Evolutionary conservation across 139 green algal species (phyloP).

Genomic region (Coccomyxa sp.): DNA sequence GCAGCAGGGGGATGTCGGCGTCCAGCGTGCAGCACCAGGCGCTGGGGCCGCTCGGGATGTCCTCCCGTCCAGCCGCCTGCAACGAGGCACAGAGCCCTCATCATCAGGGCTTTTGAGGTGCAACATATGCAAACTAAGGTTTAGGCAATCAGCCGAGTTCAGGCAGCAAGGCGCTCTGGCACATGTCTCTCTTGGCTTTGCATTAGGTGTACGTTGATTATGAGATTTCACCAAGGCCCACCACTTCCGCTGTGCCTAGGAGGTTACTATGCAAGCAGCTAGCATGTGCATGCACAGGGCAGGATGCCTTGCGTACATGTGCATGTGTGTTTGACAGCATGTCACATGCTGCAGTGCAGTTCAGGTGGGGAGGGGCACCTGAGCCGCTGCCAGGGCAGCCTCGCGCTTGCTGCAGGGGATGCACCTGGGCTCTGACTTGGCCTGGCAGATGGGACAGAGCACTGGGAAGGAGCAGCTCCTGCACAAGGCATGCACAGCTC

Average conservation of each 20-base stretch:
- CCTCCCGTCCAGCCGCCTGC: too few species aligned
- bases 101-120: background rate
- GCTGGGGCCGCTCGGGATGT: too few species aligned
- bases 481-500: background rate
- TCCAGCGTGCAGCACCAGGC: background rate
- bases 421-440: background rate
- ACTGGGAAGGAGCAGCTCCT: background rate
- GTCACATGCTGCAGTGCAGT: background rate
- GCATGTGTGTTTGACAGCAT: background rate
- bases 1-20: background rate
- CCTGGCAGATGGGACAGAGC: background rate
- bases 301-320: background rate
- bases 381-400: background rate
- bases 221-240: too few species aligned
- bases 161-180: background rate
- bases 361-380: background rate
- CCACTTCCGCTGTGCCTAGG: background rate
- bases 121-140: background rate
- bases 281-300: background rate
- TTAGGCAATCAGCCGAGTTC: background rate
- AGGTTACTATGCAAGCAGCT: background rate
- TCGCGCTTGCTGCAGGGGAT: background rate
- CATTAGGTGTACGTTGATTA: background rate
- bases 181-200: background rate
- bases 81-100: too few species aligned